Percentiles rank a stretch among this genome's conserved stretches.
phyloP scores from a whole-genome alignment of 148 eudicot genomes.

The Cornus florida region DNA sequence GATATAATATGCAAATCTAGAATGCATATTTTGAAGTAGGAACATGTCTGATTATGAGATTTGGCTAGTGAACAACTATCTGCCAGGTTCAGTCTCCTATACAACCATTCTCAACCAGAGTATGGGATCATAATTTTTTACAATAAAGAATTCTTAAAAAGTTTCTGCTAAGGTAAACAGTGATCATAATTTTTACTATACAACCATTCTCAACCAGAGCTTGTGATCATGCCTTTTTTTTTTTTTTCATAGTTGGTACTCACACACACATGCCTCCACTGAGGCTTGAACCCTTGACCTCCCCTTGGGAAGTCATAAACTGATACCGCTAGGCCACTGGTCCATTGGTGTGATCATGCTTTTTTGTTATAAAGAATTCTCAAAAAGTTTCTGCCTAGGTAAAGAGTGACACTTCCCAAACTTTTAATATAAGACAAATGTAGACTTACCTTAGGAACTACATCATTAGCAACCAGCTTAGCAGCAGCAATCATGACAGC shows the following conservation, averaged over 20 bases:
- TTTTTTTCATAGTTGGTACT: no score
- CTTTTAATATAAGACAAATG: neutral
- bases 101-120: neutral
- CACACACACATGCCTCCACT: no score
- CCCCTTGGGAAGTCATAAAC: no score
- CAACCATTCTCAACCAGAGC: no score
- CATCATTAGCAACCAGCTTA: constrained; percentile 65
- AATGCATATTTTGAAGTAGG: neutral
- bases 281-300: no score
- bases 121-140: neutral
- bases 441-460: constrained; percentile 66
- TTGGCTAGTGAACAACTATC: neutral
- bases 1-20: neutral
- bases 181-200: no score
- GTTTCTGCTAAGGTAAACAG: neutral
- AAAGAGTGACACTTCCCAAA: neutral
- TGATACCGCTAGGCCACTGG: no score
- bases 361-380: neutral
- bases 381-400: neutral
- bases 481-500: constrained; percentile 78
- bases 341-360: neutral
- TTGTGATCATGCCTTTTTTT: no score
- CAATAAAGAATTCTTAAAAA: neutral
- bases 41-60: neutral
- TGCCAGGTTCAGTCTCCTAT: neutral